These are phyloP conservation scores for Ogataea angusta DNA, from an alignment of 805 yeast species.

Conservation along the genomic window DNA sequence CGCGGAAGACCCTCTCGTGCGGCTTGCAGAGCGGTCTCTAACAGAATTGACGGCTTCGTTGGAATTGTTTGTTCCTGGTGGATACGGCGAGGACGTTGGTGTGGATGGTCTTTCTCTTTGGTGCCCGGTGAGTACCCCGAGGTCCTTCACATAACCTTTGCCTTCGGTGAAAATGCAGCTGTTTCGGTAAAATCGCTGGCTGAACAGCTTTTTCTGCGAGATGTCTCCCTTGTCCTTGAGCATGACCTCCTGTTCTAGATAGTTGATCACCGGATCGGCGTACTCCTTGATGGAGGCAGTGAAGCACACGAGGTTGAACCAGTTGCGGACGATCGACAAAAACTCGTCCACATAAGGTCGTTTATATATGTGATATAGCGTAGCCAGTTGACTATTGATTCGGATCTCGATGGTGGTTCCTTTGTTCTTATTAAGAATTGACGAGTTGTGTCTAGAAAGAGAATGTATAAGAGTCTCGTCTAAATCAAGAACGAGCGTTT, in stretches of 20 bases:
- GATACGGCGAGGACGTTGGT: constrained; percentile 15
- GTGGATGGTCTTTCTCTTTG: constrained; percentile 10
- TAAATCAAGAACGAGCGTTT: constrained; percentile 79
- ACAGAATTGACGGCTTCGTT: constrained; percentile 14
- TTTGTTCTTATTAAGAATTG: constrained; percentile 41
- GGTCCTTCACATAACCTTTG: constrained; percentile 82
- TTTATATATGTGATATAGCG: constrained; percentile 86
- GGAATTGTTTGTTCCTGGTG: constrained; percentile 10
- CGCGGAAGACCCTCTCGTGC: constrained; percentile 15
- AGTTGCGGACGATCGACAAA: constrained; percentile 68
- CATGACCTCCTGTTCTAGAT: constrained; percentile 65
- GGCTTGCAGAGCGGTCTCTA: constrained; percentile 31
- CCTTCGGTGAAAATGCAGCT: constrained; percentile 77
- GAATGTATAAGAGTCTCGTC: constrained; percentile 96
- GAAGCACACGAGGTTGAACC: constrained; percentile 89
- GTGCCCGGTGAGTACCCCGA: constrained; percentile 34
- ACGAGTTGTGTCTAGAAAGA: constrained; percentile 58
- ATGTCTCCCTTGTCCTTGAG: constrained; percentile 27
- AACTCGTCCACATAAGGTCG: constrained; percentile 90
- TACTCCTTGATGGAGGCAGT: constrained; percentile 94
- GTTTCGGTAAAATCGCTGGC: constrained; percentile 66
- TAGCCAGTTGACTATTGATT: constrained; percentile 61
- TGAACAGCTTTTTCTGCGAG: constrained; percentile 37
- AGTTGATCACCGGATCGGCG: constrained; percentile 95
- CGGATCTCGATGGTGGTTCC: constrained; percentile 81